phyloP scores from a whole-genome alignment of 768 basidiomycete genomes.

The Coprinopsis sp. region DNA sequence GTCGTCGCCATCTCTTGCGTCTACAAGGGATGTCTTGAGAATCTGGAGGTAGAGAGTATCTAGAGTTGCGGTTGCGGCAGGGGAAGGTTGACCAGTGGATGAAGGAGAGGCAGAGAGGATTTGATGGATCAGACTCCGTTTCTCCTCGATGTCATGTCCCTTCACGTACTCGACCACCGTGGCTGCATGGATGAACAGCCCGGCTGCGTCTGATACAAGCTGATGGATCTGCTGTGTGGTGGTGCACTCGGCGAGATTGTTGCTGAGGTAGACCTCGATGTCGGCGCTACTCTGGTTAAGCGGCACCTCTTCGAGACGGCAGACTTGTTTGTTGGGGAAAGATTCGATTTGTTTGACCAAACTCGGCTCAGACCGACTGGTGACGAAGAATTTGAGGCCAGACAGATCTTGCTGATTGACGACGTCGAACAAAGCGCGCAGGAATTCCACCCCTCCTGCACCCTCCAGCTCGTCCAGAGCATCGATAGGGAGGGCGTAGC shows the following conservation, averaged over 20 bases:
- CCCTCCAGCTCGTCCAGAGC: constrained; percentile 19
- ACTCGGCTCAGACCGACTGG: neutral
- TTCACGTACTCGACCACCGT: no score
- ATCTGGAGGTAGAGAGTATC: neutral
- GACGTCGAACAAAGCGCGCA: constrained; percentile 10
- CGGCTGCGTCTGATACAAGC: no score
- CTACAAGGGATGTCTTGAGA: neutral
- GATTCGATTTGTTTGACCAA: neutral
- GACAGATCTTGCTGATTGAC: no score
- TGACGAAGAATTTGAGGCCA: no score
- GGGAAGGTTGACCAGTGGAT: neutral
- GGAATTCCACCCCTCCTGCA: constrained; percentile 13
- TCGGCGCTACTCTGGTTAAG: neutral
- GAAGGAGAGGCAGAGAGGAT: neutral
- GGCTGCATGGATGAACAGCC: no score
- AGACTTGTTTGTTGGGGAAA: neutral
- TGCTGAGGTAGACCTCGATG: constrained; percentile 3
- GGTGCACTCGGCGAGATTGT: constrained; percentile 1
- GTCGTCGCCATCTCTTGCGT: constrained; percentile 7
- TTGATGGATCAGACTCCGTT: constrained; percentile 9
- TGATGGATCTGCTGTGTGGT: no score
- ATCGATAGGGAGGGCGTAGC: constrained; percentile 10
- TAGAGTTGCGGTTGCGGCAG: neutral
- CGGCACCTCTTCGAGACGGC: constrained; percentile 2
- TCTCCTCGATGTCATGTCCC: neutral